Evolutionary conservation across 805 yeast species (phyloP), one percentile per base, ranked within the genome.

Genomic region (Saturnispora zaruensis): DNA sequence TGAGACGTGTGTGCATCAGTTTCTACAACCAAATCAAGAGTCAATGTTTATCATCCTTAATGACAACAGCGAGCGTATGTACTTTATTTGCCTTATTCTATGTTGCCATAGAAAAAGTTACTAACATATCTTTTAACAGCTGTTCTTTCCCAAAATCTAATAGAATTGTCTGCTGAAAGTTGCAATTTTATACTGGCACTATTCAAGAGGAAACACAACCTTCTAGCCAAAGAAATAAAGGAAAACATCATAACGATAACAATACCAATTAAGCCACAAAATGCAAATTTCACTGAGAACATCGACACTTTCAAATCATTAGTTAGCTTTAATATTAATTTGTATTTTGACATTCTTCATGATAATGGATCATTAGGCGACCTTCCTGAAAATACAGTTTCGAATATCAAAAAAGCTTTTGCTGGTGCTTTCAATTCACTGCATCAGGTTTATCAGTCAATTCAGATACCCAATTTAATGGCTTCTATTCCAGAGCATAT

Each of bases 351-450:
- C 41, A 70, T 76, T 7, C 61, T 76, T 6, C 57, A 66, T 3
- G 36, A 37, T 2, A 50, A 46, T 3, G 57, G 55, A 4, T 42
- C 44, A 2, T 43, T 53, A 3, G 51, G 41, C 8, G 51, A 34
- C 16, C 46, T 53, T 9, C 48, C 57, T 4, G 57, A 66, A 4
- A 74, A 67, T 1, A 63, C 71, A 0, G 66, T 79, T 6, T 62
- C 68, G 3, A 59, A 68, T 3, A 74, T 88, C 0, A 79, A 79
- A 55, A 80, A 76, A 61, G 84, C 80, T 58, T 73, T 88, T 48
- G 74, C 76, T 33, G 96, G 87, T 51, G 67, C 89, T 21, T 77
- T 85, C 1, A 59, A 77, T 16, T 80, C 91, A 0, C 66, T 89
- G 11, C 81, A 79, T 51, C 82, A 83, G 58, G 65, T 87, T 14